These are phyloP conservation scores for Pseudogymnoascus sp. DNA, from an alignment of 2,329 filamentous ascomycete genomes.

Conservation along the genomic window DNA sequence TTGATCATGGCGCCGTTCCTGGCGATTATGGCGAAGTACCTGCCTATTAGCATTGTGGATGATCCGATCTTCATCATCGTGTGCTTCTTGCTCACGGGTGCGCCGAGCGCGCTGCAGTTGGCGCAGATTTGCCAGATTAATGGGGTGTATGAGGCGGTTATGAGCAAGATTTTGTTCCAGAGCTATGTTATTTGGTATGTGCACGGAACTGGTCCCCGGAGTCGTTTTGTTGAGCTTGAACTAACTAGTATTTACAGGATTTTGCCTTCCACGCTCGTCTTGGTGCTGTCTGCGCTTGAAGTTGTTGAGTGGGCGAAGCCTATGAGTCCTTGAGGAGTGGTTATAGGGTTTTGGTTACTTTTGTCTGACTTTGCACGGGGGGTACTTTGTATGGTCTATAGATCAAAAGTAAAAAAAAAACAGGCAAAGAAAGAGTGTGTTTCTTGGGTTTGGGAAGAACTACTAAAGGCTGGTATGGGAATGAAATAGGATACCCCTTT, in stretches of 20 bases:
- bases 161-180: slow-evolving; percentile 89
- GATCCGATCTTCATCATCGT: slow-evolving; percentile 98
- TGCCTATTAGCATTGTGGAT: slow-evolving; percentile 87
- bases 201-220: neutral
- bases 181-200: slow-evolving; percentile 90
- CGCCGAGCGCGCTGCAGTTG: slow-evolving; percentile 85
- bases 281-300: slow-evolving; percentile 87
- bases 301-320: slow-evolving; percentile 75
- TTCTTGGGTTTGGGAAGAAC: neutral
- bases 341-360: neutral
- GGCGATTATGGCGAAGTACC: slow-evolving; percentile 78
- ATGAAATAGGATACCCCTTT: neutral
- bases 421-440: neutral
- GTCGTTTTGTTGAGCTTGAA: neutral
- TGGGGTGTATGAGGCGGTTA: slow-evolving; percentile 87
- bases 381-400: neutral
- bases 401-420: neutral
- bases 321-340: neutral
- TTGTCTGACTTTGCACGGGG: neutral
- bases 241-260: slow-evolving; percentile 50
- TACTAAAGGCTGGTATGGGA: neutral
- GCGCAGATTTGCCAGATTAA: slow-evolving; percentile 99
- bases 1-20: slow-evolving; percentile 86
- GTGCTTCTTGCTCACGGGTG: slow-evolving; percentile 90
- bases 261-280: slow-evolving; percentile 78